Evolutionary conservation across 768 basidiomycete species (phyloP), one percentile per base, ranked within the genome.

Genomic region (Amanita jacksonii): DNA sequence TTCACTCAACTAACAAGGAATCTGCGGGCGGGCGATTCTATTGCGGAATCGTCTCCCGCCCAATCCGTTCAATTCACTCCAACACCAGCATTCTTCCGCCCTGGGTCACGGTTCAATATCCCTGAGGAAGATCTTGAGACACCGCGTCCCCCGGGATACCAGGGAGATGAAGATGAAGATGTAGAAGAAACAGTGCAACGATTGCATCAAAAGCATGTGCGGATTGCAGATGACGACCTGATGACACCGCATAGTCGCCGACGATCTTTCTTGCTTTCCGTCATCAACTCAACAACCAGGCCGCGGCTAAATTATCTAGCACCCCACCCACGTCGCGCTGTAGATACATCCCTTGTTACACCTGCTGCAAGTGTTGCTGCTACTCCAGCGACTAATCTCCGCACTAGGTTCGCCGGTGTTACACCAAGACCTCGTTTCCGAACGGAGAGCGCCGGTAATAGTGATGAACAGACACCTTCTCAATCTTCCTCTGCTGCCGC

Each of bases 221-320:
- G 15, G 42, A 49, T 9, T 23, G 36, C 28, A 22, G 61, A 67
- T 30, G 63, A 70, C 4, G 71, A 77, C 31, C 72, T 72, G 3
- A 59, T 79, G 33, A 90, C 86, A 1, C 87, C 85, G 2, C 69
- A 74, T 50, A 75, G 79, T 9, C 79, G 83, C 48, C 78, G 85
- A 31, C 77, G 79, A 12, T 88, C 85, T 1, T 90, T 92, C 65
- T 73, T 92, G 9, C 73, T 92, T 30, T 79, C 79, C 7, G 82
- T 91, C 6, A 84, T 92, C 56, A 83, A 88, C 54, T 87, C 87
- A 4, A 86, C 81, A 1, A 67, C 83, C 3, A 79, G 86, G 24
- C 85, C 87, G 0, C 74, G 81, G 7, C 67, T 89, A 55, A 71
- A 74, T 55, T 60, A 74, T 52, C 69, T 76, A 30, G 73, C 81